These are phyloP conservation scores for Fusarium verticillioides DNA, from an alignment of 2,329 filamentous ascomycete species.

Conservation along the genomic window DNA sequence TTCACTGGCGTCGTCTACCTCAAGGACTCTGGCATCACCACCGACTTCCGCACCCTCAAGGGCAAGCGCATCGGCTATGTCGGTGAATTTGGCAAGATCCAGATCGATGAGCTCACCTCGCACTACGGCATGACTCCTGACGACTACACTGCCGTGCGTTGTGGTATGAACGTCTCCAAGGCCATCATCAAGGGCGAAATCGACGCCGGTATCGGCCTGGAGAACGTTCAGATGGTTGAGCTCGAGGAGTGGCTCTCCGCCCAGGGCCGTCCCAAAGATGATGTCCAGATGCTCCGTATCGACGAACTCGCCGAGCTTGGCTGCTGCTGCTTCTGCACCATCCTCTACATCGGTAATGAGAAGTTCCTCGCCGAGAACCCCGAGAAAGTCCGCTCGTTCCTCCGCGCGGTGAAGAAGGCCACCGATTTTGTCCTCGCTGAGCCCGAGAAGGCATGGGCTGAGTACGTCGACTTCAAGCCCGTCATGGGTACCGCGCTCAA, in stretches of 20 bases:
- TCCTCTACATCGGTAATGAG: constrained; percentile 84
- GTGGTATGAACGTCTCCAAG: constrained; percentile 84
- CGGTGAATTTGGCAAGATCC: constrained; percentile 84
- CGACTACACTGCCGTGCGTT: constrained; percentile 81
- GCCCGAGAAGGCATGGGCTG: constrained; percentile 71
- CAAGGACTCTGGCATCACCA: constrained; percentile 77
- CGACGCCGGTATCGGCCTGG: constrained; percentile 79
- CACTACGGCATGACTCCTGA: constrained; percentile 79
- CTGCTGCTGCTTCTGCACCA: constrained; percentile 86
- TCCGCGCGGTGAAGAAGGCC: constrained; percentile 78
- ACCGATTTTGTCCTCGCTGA: constrained; percentile 76
- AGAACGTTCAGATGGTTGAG: constrained; percentile 87
- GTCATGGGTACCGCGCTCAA: constrained; percentile 75
- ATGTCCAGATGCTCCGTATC: constrained; percentile 84
- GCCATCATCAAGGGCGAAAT: constrained; percentile 79
- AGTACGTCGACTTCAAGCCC: constrained; percentile 79
- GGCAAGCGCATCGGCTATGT: constrained; percentile 84
- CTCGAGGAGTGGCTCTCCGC: constrained; percentile 77
- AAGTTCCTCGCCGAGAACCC: constrained; percentile 73
- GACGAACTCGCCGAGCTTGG: constrained; percentile 82
- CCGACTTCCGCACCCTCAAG: constrained; percentile 79
- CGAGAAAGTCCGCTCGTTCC: constrained; percentile 73
- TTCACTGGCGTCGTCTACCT: constrained; percentile 84
- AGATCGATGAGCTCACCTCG: constrained; percentile 82
- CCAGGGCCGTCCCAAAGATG: constrained; percentile 70